A percentile compares a stretch with the other conserved stretches of the same genome.
Conservation (phyloP, 2,329 filamentous ascomycete species). For the Podosphaera fusca region DNA sequence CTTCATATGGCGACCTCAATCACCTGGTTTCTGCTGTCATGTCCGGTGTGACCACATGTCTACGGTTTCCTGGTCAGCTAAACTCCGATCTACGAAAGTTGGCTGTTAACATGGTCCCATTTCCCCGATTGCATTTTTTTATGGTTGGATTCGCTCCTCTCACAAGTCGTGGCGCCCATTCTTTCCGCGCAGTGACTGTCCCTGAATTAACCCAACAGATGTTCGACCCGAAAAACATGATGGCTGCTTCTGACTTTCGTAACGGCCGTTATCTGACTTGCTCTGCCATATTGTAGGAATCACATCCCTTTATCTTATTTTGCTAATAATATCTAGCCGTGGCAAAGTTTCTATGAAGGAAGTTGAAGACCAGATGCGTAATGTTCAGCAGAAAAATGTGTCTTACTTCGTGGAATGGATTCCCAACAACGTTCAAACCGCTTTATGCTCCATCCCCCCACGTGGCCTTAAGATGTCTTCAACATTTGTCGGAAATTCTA, state of each 20-base stretch:
- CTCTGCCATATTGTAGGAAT: slow-evolving; percentile 66
- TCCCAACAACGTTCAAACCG: slow-evolving; percentile 99
- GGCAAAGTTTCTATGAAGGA: slow-evolving; percentile 99
- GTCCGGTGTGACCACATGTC: slow-evolving; percentile 95
- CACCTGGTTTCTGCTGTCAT: slow-evolving; percentile 98
- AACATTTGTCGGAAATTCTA: slow-evolving; percentile 98
- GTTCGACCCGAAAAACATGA: slow-evolving; percentile 99
- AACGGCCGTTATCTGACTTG: slow-evolving; percentile 99
- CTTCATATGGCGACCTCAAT: slow-evolving; percentile 97
- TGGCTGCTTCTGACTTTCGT: slow-evolving; percentile 98
- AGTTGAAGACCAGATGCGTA: slow-evolving; percentile 99
- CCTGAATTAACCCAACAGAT: slow-evolving; percentile 99
- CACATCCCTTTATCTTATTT: slow-evolving; percentile 2
- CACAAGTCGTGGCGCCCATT: slow-evolving; percentile 75
- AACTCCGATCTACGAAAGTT: slow-evolving; percentile 99
- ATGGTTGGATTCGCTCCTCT: slow-evolving; percentile 99
- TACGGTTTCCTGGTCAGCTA: slow-evolving; percentile 98
- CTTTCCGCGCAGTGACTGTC: slow-evolving; percentile 93
- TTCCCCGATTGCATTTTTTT: slow-evolving; percentile 99
- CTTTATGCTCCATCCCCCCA: slow-evolving; percentile 94
- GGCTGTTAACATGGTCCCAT: slow-evolving; percentile 99
- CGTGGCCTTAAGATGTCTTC: slow-evolving; percentile 98
- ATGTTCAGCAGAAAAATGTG: slow-evolving; percentile 98
- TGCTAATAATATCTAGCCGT: slow-evolving; percentile 35
- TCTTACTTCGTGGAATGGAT: slow-evolving; percentile 99